Base-by-base conservation (phyloP, 1,284 basidiomycete species). In the Trichosporon asahii region DNA sequence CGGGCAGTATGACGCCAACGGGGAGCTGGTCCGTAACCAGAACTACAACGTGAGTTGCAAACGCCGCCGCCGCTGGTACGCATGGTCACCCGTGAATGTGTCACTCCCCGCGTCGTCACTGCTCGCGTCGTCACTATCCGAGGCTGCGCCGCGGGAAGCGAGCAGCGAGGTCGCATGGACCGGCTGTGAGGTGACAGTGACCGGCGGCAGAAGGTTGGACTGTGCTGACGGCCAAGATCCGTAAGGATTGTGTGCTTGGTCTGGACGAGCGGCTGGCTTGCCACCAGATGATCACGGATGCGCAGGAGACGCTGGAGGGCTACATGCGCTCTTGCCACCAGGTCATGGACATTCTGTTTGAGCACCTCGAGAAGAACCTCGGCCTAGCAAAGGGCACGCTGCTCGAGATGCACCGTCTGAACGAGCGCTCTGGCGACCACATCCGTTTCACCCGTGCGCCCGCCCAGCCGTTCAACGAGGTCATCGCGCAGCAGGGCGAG, bases 361-460 rank as follows among this genome's bases (percentile, higher is more conserved):
- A 84, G 18, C 82, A 89, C 40, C 88, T 91, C 79, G 88, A 88
- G 73, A 83, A 85, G 14, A 85, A 81, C 68, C 85, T 91, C 0
- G 87, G 86, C 2, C 82, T 91, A 8, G 87, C 88, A 0, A 61
- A 79, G 12, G 88, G 88, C 3, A 83, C 85, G 0, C 80, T 91
- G 1, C 75, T 81, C 6, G 77, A 80, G 6, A 78, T 85, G n/a
- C 90, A 91, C 76, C 75, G 78, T 0, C 69, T 81, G 1, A 79
- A 84, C 2, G 86, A 88, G 65, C 79, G 79, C 40, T 89, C 88
- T 63, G 88, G 88, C 15, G 88, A 89, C 73, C 89, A 90, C 75
- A 84, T 88, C 0, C 85, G 90, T 9, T 83, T 88, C 29, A 89
- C 88, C 66, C 87, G 84, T 86, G 1, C 85, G 86, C 0, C 84